phyloP scores from a whole-genome alignment of 2,329 filamentous ascomycete species.

The Bertia moriformis region DNA sequence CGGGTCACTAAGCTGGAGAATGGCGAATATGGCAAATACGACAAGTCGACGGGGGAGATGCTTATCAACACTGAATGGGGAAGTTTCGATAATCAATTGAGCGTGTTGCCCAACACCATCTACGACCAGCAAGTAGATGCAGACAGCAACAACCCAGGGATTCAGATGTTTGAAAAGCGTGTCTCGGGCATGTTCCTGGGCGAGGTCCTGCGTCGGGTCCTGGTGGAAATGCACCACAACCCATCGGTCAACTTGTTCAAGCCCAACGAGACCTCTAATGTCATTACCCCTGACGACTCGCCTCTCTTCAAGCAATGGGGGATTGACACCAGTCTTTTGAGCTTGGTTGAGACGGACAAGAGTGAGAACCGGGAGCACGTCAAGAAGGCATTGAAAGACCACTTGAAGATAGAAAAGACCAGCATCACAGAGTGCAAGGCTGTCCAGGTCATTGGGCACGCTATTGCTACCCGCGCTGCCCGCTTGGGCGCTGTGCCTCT shows the following conservation, averaged over 20 bases:
- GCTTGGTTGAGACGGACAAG: slow-evolving; percentile 48
- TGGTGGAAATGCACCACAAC: slow-evolving; percentile 41
- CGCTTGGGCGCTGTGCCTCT: neutral
- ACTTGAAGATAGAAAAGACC: neutral
- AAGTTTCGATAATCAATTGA: slow-evolving; percentile 60
- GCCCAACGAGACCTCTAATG: slow-evolving; percentile 38
- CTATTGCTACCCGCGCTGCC: neutral
- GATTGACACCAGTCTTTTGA: slow-evolving; percentile 55
- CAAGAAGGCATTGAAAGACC: neutral
- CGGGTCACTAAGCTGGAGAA: slow-evolving; percentile 41
- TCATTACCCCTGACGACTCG: neutral
- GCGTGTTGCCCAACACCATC: slow-evolving; percentile 53
- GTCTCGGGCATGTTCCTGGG: slow-evolving; percentile 73
- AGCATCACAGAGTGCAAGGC: neutral
- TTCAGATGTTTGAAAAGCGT: slow-evolving; percentile 73
- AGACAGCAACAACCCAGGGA: slow-evolving; percentile 57
- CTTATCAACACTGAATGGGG: slow-evolving; percentile 75
- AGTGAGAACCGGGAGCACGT: slow-evolving; percentile 10
- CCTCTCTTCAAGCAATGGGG: slow-evolving; percentile 48
- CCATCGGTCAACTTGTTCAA: slow-evolving; percentile 39
- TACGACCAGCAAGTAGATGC: slow-evolving; percentile 55
- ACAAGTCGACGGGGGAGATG: slow-evolving; percentile 54
- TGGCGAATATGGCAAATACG: slow-evolving; percentile 29
- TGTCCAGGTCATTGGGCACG: neutral
- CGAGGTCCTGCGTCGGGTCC: slow-evolving; percentile 54